Conservation (phyloP, 78 protist genomes). For the Mantamonas sphyraenae region DNA sequence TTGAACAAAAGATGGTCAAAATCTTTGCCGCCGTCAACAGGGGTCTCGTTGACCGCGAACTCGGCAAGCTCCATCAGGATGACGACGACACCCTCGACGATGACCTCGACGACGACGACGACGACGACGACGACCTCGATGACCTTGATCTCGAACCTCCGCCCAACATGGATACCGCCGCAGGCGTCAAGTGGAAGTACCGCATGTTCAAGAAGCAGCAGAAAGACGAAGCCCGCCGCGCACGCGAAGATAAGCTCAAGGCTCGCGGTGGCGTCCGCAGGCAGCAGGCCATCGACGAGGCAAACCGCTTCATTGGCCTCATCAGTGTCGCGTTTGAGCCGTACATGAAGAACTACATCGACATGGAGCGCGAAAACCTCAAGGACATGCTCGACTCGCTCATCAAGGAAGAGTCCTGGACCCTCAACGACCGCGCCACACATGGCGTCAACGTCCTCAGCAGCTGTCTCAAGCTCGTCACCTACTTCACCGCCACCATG, state of each 20-base stretch:
- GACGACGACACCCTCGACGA: background rate
- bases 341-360: slow-evolving; percentile 3
- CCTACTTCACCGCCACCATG: background rate
- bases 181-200: background rate
- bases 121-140: too few species aligned
- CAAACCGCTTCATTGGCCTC: slow-evolving; percentile 2
- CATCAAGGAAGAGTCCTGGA: background rate
- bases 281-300: too few species aligned
- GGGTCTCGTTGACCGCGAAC: too few species aligned
- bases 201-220: background rate
- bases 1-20: slow-evolving; percentile 11
- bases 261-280: too few species aligned
- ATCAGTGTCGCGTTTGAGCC: background rate
- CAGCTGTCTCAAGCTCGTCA: too few species aligned
- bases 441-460: too few species aligned
- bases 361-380: background rate
- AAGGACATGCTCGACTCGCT: background rate
- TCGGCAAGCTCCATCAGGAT: too few species aligned
- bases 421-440: too few species aligned
- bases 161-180: background rate
- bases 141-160: too few species aligned
- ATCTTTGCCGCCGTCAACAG: too few species aligned
- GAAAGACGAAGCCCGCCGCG: background rate
- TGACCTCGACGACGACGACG: background rate
- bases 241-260: background rate